These are phyloP conservation scores for Paraleonurus japonicus DNA, from an alignment of 257 asterid species.

Conservation along the genomic window DNA sequence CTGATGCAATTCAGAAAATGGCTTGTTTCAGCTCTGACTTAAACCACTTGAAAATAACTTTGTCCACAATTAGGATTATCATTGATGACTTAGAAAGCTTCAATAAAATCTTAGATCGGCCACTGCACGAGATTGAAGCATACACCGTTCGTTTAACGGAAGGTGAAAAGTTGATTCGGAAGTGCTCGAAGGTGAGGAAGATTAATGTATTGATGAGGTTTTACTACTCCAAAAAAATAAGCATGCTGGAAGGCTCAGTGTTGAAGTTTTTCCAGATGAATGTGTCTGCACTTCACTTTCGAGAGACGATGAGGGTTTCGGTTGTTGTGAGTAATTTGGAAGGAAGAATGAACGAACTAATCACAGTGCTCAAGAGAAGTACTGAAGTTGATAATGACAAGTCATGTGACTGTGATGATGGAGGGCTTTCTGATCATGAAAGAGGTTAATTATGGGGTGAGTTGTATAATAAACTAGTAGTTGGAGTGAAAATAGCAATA, in stretches of 20 bases:
- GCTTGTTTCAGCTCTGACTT: constrained; percentile 30
- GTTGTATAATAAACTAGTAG: too few species aligned
- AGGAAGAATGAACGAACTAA: background rate
- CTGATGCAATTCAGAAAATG: constrained; percentile 15
- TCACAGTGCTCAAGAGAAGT: too few species aligned
- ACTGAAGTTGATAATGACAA: too few species aligned
- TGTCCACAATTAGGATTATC: background rate
- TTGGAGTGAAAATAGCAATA: too few species aligned
- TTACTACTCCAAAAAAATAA: constrained; percentile 30
- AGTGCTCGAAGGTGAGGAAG: constrained; percentile 25
- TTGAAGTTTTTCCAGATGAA: constrained; percentile 24
- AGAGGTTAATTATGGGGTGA: too few species aligned
- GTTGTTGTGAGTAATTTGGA: constrained; percentile 19
- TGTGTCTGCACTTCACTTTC: constrained; percentile 27
- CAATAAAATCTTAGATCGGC: constrained; percentile 23
- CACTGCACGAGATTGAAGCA: constrained; percentile 15
- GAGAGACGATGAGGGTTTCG: constrained; percentile 30
- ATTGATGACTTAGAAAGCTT: constrained; percentile 32
- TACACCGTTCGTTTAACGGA: constrained; percentile 9
- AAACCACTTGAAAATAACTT: constrained; percentile 15
- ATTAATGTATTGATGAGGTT: constrained; percentile 20
- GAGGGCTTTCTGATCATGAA: too few species aligned
- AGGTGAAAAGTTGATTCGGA: constrained; percentile 29
- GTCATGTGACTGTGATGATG: too few species aligned
- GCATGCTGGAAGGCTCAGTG: constrained; percentile 16